phyloP scores from a whole-genome alignment of 2,329 filamentous ascomycete genomes.

The Penicillium sp. region DNA sequence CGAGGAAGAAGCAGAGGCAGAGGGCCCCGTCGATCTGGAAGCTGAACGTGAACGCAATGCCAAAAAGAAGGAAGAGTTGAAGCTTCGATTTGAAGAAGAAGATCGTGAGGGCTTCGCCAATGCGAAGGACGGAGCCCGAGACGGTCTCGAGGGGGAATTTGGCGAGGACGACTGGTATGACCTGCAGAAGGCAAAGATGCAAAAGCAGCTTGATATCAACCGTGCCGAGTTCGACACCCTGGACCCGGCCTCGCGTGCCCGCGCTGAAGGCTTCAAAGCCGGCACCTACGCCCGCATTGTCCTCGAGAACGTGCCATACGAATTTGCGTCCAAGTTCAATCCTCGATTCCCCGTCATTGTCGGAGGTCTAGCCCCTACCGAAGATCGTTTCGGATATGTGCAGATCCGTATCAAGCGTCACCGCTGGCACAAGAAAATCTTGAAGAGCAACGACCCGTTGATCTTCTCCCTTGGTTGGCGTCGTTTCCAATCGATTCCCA shows the following conservation, averaged over 20 bases:
- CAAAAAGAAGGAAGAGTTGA: constrained; percentile 86
- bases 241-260: constrained; percentile 73
- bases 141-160: constrained; percentile 65
- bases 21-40: constrained; percentile 56
- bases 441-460: constrained; percentile 95
- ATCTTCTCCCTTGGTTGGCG: constrained; percentile 97
- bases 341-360: constrained; percentile 78
- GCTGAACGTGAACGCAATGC: constrained; percentile 89
- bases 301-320: constrained; percentile 79
- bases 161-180: constrained; percentile 99
- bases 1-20: constrained; percentile 48
- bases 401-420: constrained; percentile 96
- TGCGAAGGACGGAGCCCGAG: constrained; percentile 77
- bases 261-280: constrained; percentile 84
- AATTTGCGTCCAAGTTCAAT: constrained; percentile 80
- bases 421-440: constrained; percentile 97
- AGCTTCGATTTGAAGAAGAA: constrained; percentile 91
- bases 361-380: constrained; percentile 85
- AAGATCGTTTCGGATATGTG: constrained; percentile 91
- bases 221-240: constrained; percentile 84
- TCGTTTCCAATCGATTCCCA: constrained; percentile 83
- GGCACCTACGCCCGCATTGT: constrained; percentile 91
- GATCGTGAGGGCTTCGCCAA: constrained; percentile 85
- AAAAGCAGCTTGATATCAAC: constrained; percentile 97
- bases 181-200: constrained; percentile 84